phyloP scores from a whole-genome alignment of 768 basidiomycete genomes.

The Pilatotrama ljubarskyi region DNA sequence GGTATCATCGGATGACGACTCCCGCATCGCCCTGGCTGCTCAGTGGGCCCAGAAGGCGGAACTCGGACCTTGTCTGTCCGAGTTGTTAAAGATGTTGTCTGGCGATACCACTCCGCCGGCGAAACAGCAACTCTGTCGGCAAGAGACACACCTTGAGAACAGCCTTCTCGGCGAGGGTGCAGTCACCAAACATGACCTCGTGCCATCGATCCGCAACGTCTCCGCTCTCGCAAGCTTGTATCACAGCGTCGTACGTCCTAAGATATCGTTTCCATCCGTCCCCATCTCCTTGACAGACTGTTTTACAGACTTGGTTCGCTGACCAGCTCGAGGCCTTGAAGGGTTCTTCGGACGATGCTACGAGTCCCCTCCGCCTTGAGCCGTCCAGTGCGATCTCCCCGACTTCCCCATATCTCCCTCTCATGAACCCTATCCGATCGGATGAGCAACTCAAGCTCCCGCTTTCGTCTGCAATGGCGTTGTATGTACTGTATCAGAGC shows the following conservation, averaged over 20 bases:
- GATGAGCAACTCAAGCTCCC: constrained; percentile 65
- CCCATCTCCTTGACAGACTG: neutral
- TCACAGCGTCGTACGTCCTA: constrained; percentile 76
- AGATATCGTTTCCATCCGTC: neutral
- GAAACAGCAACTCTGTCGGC: constrained; percentile 59
- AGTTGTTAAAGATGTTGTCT: constrained; percentile 45
- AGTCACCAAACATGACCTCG: constrained; percentile 64
- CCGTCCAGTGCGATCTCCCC: constrained; percentile 47
- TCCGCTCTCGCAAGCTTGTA: constrained; percentile 77
- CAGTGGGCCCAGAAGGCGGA: constrained; percentile 88
- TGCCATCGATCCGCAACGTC: constrained; percentile 70
- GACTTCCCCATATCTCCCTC: constrained; percentile 47
- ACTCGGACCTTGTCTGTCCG: constrained; percentile 69
- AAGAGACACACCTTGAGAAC: constrained; percentile 81
- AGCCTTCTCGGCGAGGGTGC: constrained; percentile 56
- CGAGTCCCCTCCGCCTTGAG: constrained; percentile 51
- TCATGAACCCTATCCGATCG: constrained; percentile 37
- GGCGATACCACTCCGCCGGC: constrained; percentile 45
- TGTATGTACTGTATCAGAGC: constrained; percentile 67
- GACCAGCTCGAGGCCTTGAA: constrained; percentile 69
- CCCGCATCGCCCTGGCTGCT: constrained; percentile 56
- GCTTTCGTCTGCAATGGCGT: constrained; percentile 83
- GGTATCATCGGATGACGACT: constrained; percentile 27
- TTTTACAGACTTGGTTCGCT: constrained; percentile 79
- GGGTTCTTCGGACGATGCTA: constrained; percentile 58